Percentiles rank a stretch among this genome's conserved stretches.
Evolutionary conservation across 441 rosid species (phyloP).

Genomic region (Eutrema salsugineum): DNA sequence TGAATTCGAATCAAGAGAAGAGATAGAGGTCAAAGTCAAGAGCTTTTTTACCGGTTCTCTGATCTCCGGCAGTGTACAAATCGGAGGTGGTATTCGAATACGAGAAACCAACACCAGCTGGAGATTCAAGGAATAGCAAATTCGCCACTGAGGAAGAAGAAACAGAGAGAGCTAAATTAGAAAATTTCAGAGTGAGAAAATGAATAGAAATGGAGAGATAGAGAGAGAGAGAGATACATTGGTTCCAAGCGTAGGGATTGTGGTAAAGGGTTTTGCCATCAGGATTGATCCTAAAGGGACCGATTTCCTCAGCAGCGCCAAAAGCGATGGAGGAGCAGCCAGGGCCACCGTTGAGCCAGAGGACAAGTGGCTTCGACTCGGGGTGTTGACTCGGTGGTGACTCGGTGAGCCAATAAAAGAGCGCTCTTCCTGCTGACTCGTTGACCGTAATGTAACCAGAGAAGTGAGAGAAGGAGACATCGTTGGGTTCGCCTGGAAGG

Average conservation of each 20-base stretch:
- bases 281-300: constrained; percentile 75
- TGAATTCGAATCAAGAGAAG: not conserved
- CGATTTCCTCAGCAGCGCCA: constrained; percentile 89
- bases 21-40: not conserved
- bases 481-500: constrained; percentile 80
- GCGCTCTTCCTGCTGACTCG: constrained; percentile 79
- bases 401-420: constrained; percentile 95
- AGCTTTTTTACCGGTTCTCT: constrained; percentile 61
- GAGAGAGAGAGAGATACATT: constrained; percentile 33
- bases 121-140: constrained; percentile 90
- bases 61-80: constrained; percentile 72
- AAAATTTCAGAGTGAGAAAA: not conserved
- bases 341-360: constrained; percentile 98
- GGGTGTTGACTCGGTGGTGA: constrained; percentile 59
- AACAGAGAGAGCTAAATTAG: not conserved
- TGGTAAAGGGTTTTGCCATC: constrained; percentile 77
- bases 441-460: constrained; percentile 88
- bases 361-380: constrained; percentile 70
- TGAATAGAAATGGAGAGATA: not conserved
- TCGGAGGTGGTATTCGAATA: constrained; percentile 82
- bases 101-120: constrained; percentile 98
- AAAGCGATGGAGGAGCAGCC: constrained; percentile 94
- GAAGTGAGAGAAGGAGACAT: constrained; percentile 69
- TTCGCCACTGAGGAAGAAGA: constrained; percentile 66
- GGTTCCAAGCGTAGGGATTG: constrained; percentile 87